These are phyloP conservation scores for Trichoderma oligosporum DNA, from an alignment of 2,329 filamentous ascomycete genomes.

Conservation along the genomic window DNA sequence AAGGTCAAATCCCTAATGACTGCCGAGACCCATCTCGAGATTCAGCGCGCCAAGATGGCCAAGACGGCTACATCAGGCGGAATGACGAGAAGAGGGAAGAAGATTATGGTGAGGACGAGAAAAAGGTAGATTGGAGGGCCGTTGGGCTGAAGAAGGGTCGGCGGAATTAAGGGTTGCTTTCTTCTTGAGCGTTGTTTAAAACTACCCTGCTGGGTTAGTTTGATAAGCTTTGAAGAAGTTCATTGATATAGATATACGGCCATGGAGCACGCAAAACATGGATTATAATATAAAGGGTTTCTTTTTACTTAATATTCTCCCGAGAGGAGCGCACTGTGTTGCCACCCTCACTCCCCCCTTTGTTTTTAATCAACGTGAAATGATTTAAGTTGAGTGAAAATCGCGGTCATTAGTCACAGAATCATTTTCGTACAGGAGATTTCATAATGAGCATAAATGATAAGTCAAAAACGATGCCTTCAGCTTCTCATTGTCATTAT, in stretches of 20 bases:
- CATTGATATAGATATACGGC: neutral
- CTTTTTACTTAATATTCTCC: neutral
- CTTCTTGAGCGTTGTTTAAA: slow-evolving; percentile 1
- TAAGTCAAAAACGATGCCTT: neutral
- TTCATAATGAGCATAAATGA: neutral
- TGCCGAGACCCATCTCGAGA: slow-evolving; percentile 54
- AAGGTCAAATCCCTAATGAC: slow-evolving; percentile 53
- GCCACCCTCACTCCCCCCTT: neutral
- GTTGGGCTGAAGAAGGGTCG: no score
- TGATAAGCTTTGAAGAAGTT: neutral
- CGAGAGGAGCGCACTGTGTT: neutral
- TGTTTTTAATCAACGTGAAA: neutral
- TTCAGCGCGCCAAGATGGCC: slow-evolving; percentile 60
- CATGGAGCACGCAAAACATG: neutral
- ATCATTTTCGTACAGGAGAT: neutral
- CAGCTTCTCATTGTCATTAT: neutral
- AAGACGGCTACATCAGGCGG: slow-evolving; percentile 61
- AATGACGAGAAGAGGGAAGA: slow-evolving; percentile 56
- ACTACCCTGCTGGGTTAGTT: neutral
- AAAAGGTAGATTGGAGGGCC: slow-evolving; percentile 47
- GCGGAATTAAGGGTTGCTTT: neutral
- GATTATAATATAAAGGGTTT: neutral
- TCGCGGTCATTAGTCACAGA: no score
- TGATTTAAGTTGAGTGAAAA: neutral
- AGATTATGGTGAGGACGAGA: slow-evolving; percentile 59